Evolutionary conservation across 352 stramenopile genomes (phyloP), one percentile per base, ranked within the genome.

Genomic region (Phytopythium litorale): DNA sequence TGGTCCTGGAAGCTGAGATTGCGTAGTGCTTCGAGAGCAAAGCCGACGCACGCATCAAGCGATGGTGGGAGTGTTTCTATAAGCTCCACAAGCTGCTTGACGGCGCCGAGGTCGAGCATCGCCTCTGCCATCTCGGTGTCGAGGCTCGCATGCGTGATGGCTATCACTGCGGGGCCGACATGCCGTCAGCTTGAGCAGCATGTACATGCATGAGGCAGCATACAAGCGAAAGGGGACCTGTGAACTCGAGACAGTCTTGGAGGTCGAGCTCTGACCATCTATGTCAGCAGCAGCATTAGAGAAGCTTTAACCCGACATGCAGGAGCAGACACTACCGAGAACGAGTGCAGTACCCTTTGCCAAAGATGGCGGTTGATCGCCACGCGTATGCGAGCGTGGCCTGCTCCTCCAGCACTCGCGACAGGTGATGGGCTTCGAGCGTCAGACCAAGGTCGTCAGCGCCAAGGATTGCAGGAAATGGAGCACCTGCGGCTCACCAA

Each of bases 101-200:
- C 7, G 1, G 64, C 61, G 8, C 66, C 66, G 0, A 85, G 53
- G 9, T 85, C 71, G 50, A 75, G 65, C 58, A 87, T 73, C 37
- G 87, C 65, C 0, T 30, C 28, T 15, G 71, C 78, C 23, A 90
- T 86, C 5, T 66, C 64, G 0, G 65, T 63, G 33, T 90, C 81
- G 42, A 92, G 72, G n/a, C 75, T 78, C 0, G 70, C 76, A 37
- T 92, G 84, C 25, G 72, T 84, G 8, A 91, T 56, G 3, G 71
- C 76, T 15, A 91, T 66, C 19, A 91, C 71, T 87, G 40, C 21
- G 42, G 28, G n/a, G n/a, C 56, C 52, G 21, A 15, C 8, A n/a
- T 37, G 25, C 15, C 49, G 56, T 4, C 37, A 35, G 6, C 8
- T 25, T 21, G 19, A 15, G 21, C 19, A 28, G 15, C 18, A 3